Percentiles rank a stretch among this genome's conserved stretches.
phyloP scores from a whole-genome alignment of 495 filamentous ascomycete genomes.

The Evansstolkia leycettana region DNA sequence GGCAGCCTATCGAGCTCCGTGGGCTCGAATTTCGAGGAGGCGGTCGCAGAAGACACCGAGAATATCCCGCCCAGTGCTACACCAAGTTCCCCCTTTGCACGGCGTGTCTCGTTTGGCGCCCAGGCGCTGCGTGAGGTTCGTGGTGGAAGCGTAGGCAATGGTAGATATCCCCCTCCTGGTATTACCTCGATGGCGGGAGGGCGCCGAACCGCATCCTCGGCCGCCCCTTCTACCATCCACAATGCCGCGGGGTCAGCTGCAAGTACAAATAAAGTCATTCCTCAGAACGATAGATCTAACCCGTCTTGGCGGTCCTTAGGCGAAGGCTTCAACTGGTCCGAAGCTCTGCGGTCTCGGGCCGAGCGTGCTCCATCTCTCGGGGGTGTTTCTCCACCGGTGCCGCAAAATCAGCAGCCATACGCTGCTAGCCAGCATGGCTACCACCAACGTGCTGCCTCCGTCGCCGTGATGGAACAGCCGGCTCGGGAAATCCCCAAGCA shows the following conservation, averaged over 20 bases:
- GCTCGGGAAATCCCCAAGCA: slow-evolving; percentile 56
- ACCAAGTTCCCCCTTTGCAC: slow-evolving; percentile 63
- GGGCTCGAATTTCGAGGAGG: slow-evolving; percentile 73
- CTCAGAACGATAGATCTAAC: slow-evolving; percentile 36
- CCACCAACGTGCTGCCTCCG: slow-evolving; percentile 47
- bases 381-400: slow-evolving; percentile 23
- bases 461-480: slow-evolving; percentile 54
- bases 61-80: slow-evolving; percentile 33
- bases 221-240: slow-evolving; percentile 9
- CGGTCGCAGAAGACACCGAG: slow-evolving; percentile 70
- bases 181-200: slow-evolving; percentile 11
- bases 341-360: slow-evolving; percentile 79
- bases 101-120: slow-evolving; percentile 85
- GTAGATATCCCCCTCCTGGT: slow-evolving; percentile 29
- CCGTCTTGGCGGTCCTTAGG: slow-evolving; percentile 47
- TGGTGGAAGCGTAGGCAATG: slow-evolving; percentile 33
- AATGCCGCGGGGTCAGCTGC: slow-evolving; percentile 19
- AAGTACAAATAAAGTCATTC: slow-evolving; percentile 25
- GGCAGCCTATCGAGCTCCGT: slow-evolving; percentile 63
- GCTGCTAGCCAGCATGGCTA: slow-evolving; percentile 16
- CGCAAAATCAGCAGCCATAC: slow-evolving; percentile 12
- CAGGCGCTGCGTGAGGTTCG: slow-evolving; percentile 66
- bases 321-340: slow-evolving; percentile 90
- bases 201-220: slow-evolving; percentile 13
- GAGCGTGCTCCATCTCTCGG: slow-evolving; percentile 61